Base-by-base conservation (phyloP, 306 rosid genomes). In the Biancaea sappan region DNA sequence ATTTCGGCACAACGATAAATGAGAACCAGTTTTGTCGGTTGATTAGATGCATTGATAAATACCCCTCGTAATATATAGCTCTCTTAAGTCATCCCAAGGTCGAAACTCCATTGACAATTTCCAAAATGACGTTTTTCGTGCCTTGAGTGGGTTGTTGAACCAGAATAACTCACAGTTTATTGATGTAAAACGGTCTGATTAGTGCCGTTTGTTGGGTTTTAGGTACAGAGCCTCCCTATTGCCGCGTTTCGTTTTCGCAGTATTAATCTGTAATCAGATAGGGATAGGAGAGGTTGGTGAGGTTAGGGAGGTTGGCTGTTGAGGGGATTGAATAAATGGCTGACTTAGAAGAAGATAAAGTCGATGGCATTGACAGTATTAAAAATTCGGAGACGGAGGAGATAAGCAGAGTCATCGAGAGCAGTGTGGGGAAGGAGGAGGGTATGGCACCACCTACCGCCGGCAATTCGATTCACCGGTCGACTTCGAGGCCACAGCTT, bases 401-500 rank as follows among this genome's bases (percentile, higher is more conserved):
- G 24, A 76, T 61, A 28, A 74, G 22, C 44, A 43, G 78, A 14
- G 14, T 9, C 28, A 22, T 3, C 25, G 6, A 52, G 77, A 69
- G 28, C 80, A 69, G 15, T 54, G 61, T 63, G 66, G 71, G 58
- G 64, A 82, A 43, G 77, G 72, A 31, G 43, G 79, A 74, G 69
- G 87, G 70, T 10, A 85, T 89, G 97, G 84, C 88, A 50, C 78
- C 88, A 50, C 78, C 64, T 65, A 62, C 71, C 0, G 57, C 82
- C 15, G 87, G 85, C 29, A 85, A n/a, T 79, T 81, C 89, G 8
- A 91, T 91, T 41, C 95, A 86, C 80, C 65, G 92, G 73, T 89
- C 95, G 0, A 78, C 90, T 74, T 92, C 97, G 18, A 63, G 97
- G 70, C 97, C 97, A 0, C 96, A 79, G 65, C 84, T 92, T 25